A percentile compares a stretch with the other conserved stretches of the same genome.
Evolutionary conservation across 305 asterid species (phyloP).

Genomic region (Fraxinus albicans): DNA sequence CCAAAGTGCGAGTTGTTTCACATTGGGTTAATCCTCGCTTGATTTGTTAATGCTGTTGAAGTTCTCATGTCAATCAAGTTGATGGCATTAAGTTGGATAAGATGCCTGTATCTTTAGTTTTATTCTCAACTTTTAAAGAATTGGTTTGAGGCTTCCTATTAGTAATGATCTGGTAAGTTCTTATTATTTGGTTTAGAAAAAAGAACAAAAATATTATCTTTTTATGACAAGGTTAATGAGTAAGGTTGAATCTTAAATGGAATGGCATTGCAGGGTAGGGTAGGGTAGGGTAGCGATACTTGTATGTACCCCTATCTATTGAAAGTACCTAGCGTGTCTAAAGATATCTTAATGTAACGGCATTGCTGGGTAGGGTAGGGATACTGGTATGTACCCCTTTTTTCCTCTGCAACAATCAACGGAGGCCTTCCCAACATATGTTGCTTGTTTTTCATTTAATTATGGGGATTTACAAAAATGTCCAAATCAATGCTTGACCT

Average conservation of each 20-base stretch:
- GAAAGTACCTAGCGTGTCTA: not conserved
- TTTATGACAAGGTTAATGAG: not conserved
- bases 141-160: not conserved
- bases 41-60: not conserved
- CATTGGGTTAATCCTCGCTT: not conserved
- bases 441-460: too few species aligned
- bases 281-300: not conserved
- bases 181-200: too few species aligned
- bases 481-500: too few species aligned
- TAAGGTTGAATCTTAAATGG: not conserved
- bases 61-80: constrained; percentile 19
- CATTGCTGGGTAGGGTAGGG: not conserved
- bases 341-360: not conserved
- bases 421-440: too few species aligned
- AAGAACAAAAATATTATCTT: too few species aligned
- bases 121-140: not conserved
- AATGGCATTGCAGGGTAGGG: not conserved
- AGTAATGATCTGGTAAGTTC: not conserved
- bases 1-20: not conserved
- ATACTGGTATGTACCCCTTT: not conserved
- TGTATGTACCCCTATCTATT: not conserved
- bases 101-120: constrained; percentile 4
- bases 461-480: too few species aligned
- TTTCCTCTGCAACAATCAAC: not conserved
- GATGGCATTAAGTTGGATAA: not conserved